Evolutionary conservation across 2,329 filamentous ascomycete species (phyloP), one percentile per base, ranked within the genome.

Genomic region (Elsinoe ampelina): DNA sequence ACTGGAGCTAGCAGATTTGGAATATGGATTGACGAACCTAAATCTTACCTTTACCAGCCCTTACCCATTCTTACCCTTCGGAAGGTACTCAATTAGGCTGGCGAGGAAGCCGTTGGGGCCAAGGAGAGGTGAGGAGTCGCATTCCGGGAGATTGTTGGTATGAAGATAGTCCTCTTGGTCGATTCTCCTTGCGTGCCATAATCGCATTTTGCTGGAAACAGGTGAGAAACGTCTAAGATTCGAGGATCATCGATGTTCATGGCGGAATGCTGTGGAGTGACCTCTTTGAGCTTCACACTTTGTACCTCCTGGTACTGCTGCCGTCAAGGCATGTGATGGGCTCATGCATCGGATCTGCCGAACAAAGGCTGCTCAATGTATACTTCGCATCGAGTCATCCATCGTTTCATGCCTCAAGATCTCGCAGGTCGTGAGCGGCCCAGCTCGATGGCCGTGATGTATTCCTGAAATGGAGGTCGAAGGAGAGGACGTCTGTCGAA

Each of bases 111-210:
- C n/a, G 48, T 52, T 39, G 48, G 32, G 35, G 32, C 11, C 17
- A 36, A 34, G 48, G 48, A 39, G 48, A 39, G 32, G 13, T n/a
- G 34, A 15, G 5, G 20, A 13, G 10, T 8, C 19, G 32, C 48
- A 52, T 52, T 52, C 48, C 48, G 20, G 48, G 19, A 39, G 48
- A 26, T 35, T 26, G 19, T 26, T 38, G 48, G 48, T 52, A 52
- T 52, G 48, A 39, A 13, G 32, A 38, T 26, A 15, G 34, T 34
- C 48, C 10, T 22, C 15, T 19, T 39, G 12, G 38, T 36, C 26
- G 48, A 17, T 35, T 17, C 12, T 39, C 48, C 48, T 52, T 39
- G 35, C 48, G 6, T 52, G 48, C 26, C 26, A 20, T 7, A 1
- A 17, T 10, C 11, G 15, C 17, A 36, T n/a, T 11, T n/a, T 17